Percentiles rank a stretch among this genome's conserved stretches.
Conservation (phyloP, 2,329 filamentous ascomycete species). For the Epichloe gansuensis region DNA sequence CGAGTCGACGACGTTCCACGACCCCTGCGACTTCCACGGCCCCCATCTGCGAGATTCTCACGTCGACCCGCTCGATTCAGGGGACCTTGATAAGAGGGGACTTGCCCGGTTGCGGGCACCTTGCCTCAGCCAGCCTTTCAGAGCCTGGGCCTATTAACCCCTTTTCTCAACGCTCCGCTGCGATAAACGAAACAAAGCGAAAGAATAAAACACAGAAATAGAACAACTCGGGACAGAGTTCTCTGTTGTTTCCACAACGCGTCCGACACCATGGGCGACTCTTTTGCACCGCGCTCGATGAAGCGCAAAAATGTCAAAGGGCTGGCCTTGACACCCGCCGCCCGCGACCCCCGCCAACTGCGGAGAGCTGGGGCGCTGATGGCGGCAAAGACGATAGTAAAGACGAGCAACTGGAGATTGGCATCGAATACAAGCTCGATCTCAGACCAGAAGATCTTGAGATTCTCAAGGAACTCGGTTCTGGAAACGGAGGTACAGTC, state of each 20-base stretch:
- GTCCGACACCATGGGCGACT: constrained; percentile 42
- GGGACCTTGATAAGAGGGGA: not conserved
- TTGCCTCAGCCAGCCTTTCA: not conserved
- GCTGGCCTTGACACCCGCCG: constrained; percentile 70
- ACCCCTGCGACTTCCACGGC: not conserved
- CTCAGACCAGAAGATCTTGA: constrained; percentile 84
- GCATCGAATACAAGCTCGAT: constrained; percentile 92
- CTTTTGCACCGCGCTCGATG: constrained; percentile 64
- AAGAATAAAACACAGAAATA: not conserved
- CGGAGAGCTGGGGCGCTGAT: constrained; percentile 53
- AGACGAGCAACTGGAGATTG: constrained; percentile 69
- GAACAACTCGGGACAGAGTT: not conserved
- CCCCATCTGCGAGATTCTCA: not conserved
- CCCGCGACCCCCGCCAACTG: constrained; percentile 59
- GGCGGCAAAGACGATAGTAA: constrained; percentile 48
- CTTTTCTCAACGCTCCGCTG: not conserved
- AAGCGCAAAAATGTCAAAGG: constrained; percentile 99
- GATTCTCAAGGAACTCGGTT: constrained; percentile 85
- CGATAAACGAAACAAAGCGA: too few species aligned
- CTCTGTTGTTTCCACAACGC: not conserved
- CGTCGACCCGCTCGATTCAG: not conserved
- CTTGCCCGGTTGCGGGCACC: not conserved
- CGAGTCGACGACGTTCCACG: not conserved
- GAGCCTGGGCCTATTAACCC: not conserved
- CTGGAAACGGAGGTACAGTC: constrained; percentile 93